A percentile compares a stretch with the other conserved stretches of the same genome.
Evolutionary conservation across 2,329 filamentous ascomycete genomes (phyloP).

Genomic region (Aspergillus puulaauensis): DNA sequence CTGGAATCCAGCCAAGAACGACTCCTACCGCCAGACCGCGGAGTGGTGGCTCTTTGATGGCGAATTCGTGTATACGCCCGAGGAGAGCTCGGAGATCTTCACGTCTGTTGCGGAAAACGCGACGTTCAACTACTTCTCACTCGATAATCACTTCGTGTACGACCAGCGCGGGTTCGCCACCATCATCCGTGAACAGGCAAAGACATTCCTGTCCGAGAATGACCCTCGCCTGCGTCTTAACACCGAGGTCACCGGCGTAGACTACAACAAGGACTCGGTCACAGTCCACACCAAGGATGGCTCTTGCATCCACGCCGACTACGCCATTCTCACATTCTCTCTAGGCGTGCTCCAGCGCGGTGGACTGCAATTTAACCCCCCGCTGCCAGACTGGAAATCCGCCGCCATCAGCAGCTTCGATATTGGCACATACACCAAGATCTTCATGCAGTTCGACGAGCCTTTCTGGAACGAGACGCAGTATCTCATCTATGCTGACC

Average conservation of each 20-base stretch:
- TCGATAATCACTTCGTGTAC: conserved; percentile 61
- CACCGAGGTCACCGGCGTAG: conserved; percentile 56
- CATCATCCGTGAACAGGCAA: conserved; percentile 58
- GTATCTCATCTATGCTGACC: conserved; percentile 53
- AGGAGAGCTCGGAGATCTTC: conserved; percentile 52
- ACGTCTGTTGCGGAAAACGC: conserved; percentile 47
- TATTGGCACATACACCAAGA: conserved; percentile 72
- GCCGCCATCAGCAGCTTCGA: conserved; percentile 62
- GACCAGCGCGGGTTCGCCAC: conserved; percentile 62
- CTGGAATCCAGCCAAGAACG: conserved; percentile 57
- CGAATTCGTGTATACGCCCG: conserved; percentile 58
- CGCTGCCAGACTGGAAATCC: conserved; percentile 64
- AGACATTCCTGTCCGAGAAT: conserved; percentile 55
- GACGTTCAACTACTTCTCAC: conserved; percentile 60
- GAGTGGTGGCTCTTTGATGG: conserved; percentile 60
- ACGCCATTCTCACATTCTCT: conserved; percentile 67
- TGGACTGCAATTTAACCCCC: conserved; percentile 57
- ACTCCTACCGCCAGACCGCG: conserved; percentile 57
- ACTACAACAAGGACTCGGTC: conserved; percentile 54
- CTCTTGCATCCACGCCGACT: conserved; percentile 56
- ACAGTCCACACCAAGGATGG: conserved; percentile 56
- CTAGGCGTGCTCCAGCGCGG: conserved; percentile 66
- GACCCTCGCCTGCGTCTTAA: conserved; percentile 61
- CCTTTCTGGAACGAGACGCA: conserved; percentile 62
- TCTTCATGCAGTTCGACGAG: conserved; percentile 67